Evolutionary conservation across 2,329 filamentous ascomycete genomes (phyloP), one percentile per base, ranked within the genome.

Genomic region (Pseudogymnoascus pannorum): DNA sequence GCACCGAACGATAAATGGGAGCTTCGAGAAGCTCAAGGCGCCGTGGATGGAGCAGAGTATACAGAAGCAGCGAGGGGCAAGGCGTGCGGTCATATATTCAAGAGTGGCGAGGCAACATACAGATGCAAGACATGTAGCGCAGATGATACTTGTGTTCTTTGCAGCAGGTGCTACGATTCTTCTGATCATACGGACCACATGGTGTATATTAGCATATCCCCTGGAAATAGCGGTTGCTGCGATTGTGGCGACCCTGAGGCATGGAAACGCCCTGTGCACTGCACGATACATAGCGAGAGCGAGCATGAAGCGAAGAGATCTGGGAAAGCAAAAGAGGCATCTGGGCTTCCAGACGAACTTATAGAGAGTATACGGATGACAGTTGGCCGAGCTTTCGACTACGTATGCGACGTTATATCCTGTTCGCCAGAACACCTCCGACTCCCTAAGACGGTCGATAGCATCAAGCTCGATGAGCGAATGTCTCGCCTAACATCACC

Each of bases 81-180:
- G 75, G 87, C 92, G 54, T 99, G 94, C 73, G 95, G 94, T 3
- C 95, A 99, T 77, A 97, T 99, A 65, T 96, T 99, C 81, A 93
- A 93, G 75, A 82, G 85, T 12, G 94, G 93, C 58, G 94, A 99
- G 78, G 92, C 92, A 61, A 93, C 91, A 63, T 99, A 97, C 74
- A 84, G 88, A 69, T 99, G 94, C 80, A 89, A 92, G 69, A 97
- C 93, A 8, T 99, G 94, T 75, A 91, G 91, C 57, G 86, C 88
- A 48, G 95, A 99, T 74, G 93, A 97, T 66, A 97, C 94, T 0
- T 97, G 93, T 75, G 93, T 94, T 58, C 82, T 99, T 14, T 99
- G 94, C 77, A 91, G 90, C 70, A 87, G 88, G 67, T 99, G 94
- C 76, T 99, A 96, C 73, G 91, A 97, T 71, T 86, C 92, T 24